Evolutionary conservation across 129 eudicot species (phyloP), one percentile per base, ranked within the genome.

Genomic region (Saussurea involucrata): DNA sequence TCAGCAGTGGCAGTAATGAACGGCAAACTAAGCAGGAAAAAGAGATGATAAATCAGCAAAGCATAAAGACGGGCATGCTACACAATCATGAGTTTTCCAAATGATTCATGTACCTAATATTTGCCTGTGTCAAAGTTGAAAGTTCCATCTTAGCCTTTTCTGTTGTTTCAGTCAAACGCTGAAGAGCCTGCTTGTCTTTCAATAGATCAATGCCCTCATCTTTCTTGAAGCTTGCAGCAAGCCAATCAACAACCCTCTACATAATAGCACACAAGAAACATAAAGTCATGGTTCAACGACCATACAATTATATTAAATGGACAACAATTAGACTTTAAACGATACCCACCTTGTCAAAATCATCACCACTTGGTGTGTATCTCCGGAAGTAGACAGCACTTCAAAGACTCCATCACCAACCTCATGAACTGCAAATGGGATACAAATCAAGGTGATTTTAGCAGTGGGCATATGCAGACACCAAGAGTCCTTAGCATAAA

Each of bases 341-440:
- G 37, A 69, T 25, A 25, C 36, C 8, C 32, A 93, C 98, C 96
- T 94, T 94, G 72, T 94, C 98, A 63, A 94, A 94, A 84, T 94
- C 98, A 81, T 94, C 98, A 80, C 98, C 98, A 77, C 97, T 97
- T 91, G 85, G 79, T 95, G 98, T 5, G 98, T 95, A 72, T 95
- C 98, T 76, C 98, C 97, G 28, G 98, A 95, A 9, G 98, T 95
- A 68, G 98, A 95, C 68, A 95, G 86, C 75, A 95, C 98, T 79
- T 95, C 98, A 86, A 95, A 95, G 58, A 94, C 98, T 72, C 98
- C 98, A 89, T 94, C 98, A 79, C 98, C 98, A 66, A 94, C 98
- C 86, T 94, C 98, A 73, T 89, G 97, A 80, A 94, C 98, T 95
- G 81, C 65, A 91, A 53, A 24, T 20, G 24, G 4, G 8, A 74